Evolutionary conservation across 352 stramenopile genomes (phyloP).

Genomic region (Peronospora farinosa): DNA sequence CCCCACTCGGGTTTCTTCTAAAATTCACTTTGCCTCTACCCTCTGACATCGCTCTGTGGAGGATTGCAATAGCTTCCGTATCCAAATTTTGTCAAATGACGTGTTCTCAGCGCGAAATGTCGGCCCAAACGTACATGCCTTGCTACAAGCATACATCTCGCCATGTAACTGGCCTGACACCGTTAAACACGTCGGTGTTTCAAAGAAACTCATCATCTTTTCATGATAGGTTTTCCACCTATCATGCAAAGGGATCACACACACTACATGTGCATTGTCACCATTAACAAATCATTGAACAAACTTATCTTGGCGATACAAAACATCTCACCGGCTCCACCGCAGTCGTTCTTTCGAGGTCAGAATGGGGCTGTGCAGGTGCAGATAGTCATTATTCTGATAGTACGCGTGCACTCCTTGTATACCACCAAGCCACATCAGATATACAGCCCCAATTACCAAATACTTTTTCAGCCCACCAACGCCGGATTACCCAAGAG

Average conservation of each 20-base stretch:
- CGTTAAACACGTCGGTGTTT: slow-evolving; percentile 85
- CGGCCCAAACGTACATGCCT: slow-evolving; percentile 99
- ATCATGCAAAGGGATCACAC: not conserved
- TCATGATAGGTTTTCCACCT: too few relatives aligned
- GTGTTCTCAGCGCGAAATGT: slow-evolving; percentile 99
- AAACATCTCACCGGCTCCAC: slow-evolving; percentile 98
- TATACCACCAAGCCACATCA: slow-evolving; percentile 19
- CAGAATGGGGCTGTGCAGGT: slow-evolving; percentile 91
- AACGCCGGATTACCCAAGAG: slow-evolving; percentile 38
- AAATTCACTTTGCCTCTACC: slow-evolving; percentile 56
- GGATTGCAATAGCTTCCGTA: slow-evolving; percentile 93
- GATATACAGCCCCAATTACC: not conserved
- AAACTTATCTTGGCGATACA: slow-evolving; percentile 76
- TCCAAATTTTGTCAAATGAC: slow-evolving; percentile 98
- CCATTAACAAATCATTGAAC: slow-evolving; percentile 8
- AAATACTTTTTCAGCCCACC: not conserved
- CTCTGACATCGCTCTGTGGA: slow-evolving; percentile 69
- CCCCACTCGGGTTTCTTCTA: slow-evolving; percentile 84
- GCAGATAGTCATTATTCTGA: slow-evolving; percentile 70
- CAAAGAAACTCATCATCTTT: slow-evolving; percentile 93
- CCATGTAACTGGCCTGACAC: slow-evolving; percentile 90
- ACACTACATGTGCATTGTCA: slow-evolving; percentile 1
- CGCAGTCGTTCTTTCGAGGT: slow-evolving; percentile 96
- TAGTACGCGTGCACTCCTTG: slow-evolving; percentile 71
- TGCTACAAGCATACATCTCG: slow-evolving; percentile 96